A percentile compares a stretch with the other conserved stretches of the same genome.
Conservation (phyloP, 1,284 basidiomycete species). For the Cryptococcus deneoformans region DNA sequence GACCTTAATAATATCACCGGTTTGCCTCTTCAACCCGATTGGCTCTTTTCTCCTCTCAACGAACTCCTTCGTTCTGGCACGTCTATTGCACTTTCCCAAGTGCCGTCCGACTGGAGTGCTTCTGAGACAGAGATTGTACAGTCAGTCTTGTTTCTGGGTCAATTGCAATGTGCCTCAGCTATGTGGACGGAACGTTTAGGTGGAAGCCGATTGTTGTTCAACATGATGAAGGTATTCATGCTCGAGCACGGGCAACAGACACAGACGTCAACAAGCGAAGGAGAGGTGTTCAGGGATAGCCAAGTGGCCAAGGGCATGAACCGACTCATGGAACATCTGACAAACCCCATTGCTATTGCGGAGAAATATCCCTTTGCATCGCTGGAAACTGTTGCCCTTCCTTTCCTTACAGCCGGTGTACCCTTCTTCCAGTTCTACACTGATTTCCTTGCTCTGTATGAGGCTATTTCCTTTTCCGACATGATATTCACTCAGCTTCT, state of each 20-base stretch:
- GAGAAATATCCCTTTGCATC: constrained; percentile 18
- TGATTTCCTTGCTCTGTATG: constrained; percentile 84
- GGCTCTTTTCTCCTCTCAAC: constrained; percentile 70
- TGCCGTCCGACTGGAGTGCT: constrained; percentile 72
- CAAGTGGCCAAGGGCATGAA: constrained; percentile 61
- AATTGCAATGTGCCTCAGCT: constrained; percentile 27
- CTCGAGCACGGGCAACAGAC: constrained; percentile 65
- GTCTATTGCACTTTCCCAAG: constrained; percentile 64
- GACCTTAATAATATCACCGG: constrained; percentile 39
- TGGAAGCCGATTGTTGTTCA: constrained; percentile 56
- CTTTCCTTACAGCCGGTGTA: constrained; percentile 60
- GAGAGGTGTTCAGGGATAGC: constrained; percentile 52
- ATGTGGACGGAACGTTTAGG: constrained; percentile 9
- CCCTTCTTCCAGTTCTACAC: constrained; percentile 95
- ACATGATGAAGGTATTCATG: constrained; percentile 92
- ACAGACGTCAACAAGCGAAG: constrained; percentile 51
- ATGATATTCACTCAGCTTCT: constrained; percentile 70
- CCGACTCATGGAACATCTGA: constrained; percentile 55
- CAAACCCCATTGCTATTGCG: constrained; percentile 41
- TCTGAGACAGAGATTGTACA: constrained; percentile 76
- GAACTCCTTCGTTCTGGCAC: constrained; percentile 77
- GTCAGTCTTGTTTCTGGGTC: constrained; percentile 61
- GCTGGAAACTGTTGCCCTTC: constrained; percentile 61
- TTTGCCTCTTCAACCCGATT: constrained; percentile 68
- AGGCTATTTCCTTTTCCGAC: constrained; percentile 85